Evolutionary conservation across 2,329 filamentous ascomycete species (phyloP).

Genomic region (Ceratocystis eucalypticola): DNA sequence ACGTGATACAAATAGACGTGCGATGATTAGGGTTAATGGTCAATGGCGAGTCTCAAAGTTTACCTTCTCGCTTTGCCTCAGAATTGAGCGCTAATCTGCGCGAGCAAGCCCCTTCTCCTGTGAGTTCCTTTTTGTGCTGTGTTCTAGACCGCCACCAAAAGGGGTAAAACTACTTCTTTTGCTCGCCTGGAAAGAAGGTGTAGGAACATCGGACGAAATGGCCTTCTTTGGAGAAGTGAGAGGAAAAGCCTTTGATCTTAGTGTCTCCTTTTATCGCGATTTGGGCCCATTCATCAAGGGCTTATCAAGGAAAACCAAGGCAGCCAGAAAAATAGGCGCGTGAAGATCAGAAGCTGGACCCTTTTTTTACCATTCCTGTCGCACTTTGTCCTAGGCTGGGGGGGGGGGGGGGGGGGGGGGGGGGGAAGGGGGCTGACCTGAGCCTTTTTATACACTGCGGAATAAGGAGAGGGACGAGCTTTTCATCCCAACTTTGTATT

Average conservation of each 20-base stretch:
- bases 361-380: not conserved
- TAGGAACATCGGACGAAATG: not conserved
- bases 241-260: not conserved
- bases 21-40: not conserved
- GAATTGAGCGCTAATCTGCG: slow-evolving; percentile 1
- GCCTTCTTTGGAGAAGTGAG: not conserved
- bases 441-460: not conserved
- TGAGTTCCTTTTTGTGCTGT: not conserved
- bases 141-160: not conserved
- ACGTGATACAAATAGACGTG: not conserved
- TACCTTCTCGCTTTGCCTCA: slow-evolving; percentile 1
- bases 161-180: not conserved
- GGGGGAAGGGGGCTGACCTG: not conserved
- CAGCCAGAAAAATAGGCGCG: not conserved
- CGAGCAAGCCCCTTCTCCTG: not conserved
- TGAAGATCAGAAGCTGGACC: not conserved
- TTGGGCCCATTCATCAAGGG: not conserved
- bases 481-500: not conserved
- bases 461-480: not conserved
- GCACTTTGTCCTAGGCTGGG: not conserved
- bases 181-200: too few relatives aligned
- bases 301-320: not conserved
- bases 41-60: not conserved
- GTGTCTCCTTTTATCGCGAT: not conserved
- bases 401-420: too few relatives aligned